Evolutionary conservation across 1,284 basidiomycete genomes (phyloP).

Genomic region (Tilletia indica): DNA sequence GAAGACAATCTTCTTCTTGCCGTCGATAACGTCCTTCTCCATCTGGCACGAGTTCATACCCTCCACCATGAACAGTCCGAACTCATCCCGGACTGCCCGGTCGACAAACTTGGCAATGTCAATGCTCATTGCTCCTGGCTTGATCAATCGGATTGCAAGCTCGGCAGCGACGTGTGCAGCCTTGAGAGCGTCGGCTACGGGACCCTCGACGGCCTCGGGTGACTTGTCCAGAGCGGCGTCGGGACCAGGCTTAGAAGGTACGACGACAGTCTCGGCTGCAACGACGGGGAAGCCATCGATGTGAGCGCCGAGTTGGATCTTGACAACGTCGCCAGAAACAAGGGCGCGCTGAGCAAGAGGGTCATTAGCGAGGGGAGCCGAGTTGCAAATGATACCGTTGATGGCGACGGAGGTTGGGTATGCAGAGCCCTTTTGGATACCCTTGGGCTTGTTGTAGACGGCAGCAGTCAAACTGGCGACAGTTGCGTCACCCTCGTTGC

Average conservation of each 20-base stretch:
- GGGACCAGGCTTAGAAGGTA: conserved; percentile 58
- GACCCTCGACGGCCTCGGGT: conserved; percentile 58
- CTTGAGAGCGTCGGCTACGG: conserved; percentile 85
- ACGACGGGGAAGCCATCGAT: conserved; percentile 88
- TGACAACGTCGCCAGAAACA: conserved; percentile 87
- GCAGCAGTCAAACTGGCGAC: conserved; percentile 78
- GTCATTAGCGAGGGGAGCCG: conserved; percentile 63
- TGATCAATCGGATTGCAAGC: conserved; percentile 64
- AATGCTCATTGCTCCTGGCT: conserved; percentile 84
- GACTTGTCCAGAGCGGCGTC: conserved; percentile 63
- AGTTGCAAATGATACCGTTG: conserved; percentile 67
- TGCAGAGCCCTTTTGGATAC: conserved; percentile 79
- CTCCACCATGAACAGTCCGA: conserved; percentile 44
- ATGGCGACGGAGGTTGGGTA: conserved; percentile 92
- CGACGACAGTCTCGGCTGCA: conserved; percentile 71
- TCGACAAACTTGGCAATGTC: conserved; percentile 82
- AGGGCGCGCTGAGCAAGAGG: conserved; percentile 61
- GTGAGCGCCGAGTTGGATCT: conserved; percentile 91
- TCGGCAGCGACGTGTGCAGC: conserved; percentile 92
- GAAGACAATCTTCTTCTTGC: conserved; percentile 49
- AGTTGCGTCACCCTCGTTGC: conserved; percentile 85
- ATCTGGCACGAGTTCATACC: conserved; percentile 85
- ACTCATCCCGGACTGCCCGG: conserved; percentile 62
- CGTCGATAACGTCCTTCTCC: conserved; percentile 74
- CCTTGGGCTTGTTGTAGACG: conserved; percentile 80